phyloP scores from a whole-genome alignment of 2,329 filamentous ascomycete genomes.

The Neonectria neomacrospora region DNA sequence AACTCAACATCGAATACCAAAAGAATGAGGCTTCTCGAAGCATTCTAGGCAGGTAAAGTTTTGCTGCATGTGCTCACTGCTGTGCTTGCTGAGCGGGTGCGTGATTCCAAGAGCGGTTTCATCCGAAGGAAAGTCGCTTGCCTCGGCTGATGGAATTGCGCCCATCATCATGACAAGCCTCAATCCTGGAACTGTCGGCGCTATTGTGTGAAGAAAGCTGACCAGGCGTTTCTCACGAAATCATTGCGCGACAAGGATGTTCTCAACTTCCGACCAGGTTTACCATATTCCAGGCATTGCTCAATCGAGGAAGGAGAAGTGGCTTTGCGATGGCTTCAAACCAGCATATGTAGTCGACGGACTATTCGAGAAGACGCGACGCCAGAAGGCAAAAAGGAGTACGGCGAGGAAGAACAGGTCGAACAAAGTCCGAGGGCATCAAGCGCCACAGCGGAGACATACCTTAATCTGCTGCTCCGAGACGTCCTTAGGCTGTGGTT shows the following conservation, averaged over 20 bases:
- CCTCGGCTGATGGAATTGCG: slow-evolving; percentile 34
- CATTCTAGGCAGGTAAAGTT: slow-evolving; percentile 28
- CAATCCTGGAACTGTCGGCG: slow-evolving; percentile 42
- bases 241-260: slow-evolving; percentile 62
- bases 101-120: slow-evolving; percentile 40
- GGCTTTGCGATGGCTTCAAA: slow-evolving; percentile 43
- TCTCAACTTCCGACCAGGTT: slow-evolving; percentile 66
- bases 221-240: slow-evolving; percentile 61
- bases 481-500: slow-evolving; percentile 87
- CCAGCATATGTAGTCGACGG: slow-evolving; percentile 32
- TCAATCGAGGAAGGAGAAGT: slow-evolving; percentile 48
- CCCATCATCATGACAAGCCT: slow-evolving; percentile 38
- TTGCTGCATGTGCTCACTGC: slow-evolving; percentile 59
- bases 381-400: slow-evolving; percentile 50
- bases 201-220: slow-evolving; percentile 55
- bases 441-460: slow-evolving; percentile 91
- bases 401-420: slow-evolving; percentile 62
- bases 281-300: slow-evolving; percentile 47
- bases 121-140: slow-evolving; percentile 42
- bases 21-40: slow-evolving; percentile 16
- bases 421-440: slow-evolving; percentile 76
- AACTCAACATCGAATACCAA: slow-evolving; percentile 14
- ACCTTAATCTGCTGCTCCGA: slow-evolving; percentile 99
- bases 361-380: slow-evolving; percentile 37
- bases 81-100: slow-evolving; percentile 57